phyloP scores from a whole-genome alignment of 2,329 filamentous ascomycete genomes.

The Talaromyces sp. region DNA sequence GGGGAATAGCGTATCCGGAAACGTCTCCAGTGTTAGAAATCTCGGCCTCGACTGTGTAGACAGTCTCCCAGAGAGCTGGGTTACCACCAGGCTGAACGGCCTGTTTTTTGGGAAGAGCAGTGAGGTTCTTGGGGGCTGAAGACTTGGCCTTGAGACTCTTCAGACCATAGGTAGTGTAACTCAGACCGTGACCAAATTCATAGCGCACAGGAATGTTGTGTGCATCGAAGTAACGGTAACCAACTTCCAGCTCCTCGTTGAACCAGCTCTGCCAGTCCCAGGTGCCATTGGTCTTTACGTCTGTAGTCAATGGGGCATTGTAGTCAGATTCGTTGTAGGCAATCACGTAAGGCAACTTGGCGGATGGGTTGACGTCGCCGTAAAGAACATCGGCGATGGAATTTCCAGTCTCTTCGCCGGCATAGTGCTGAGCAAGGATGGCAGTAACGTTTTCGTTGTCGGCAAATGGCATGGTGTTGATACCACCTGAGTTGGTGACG shows the following conservation, averaged over 20 bases:
- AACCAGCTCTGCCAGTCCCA: slow-evolving; percentile 50
- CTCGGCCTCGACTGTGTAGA: slow-evolving; percentile 53
- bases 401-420: slow-evolving; percentile 56
- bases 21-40: slow-evolving; percentile 56
- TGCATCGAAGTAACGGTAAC: slow-evolving; percentile 60
- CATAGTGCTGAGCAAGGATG: slow-evolving; percentile 68
- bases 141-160: slow-evolving; percentile 10
- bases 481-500: slow-evolving; percentile 66
- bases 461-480: slow-evolving; percentile 64
- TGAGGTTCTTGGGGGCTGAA: slow-evolving; percentile 2
- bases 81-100: slow-evolving; percentile 54
- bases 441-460: slow-evolving; percentile 65
- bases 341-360: slow-evolving; percentile 66
- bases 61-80: slow-evolving; percentile 55
- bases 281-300: slow-evolving; percentile 6
- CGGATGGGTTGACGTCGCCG: slow-evolving; percentile 49
- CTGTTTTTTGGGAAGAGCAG: slow-evolving; percentile 8
- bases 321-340: slow-evolving; percentile 59
- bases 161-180: slow-evolving; percentile 31
- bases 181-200: slow-evolving; percentile 60
- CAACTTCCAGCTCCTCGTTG: slow-evolving; percentile 56
- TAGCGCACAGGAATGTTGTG: slow-evolving; percentile 54
- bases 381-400: slow-evolving; percentile 51
- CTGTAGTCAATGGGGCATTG: slow-evolving; percentile 27
- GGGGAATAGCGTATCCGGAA: slow-evolving; percentile 54